Base-by-base conservation (phyloP, 495 filamentous ascomycete genomes). In the Diplogelasinospora grovesii region DNA sequence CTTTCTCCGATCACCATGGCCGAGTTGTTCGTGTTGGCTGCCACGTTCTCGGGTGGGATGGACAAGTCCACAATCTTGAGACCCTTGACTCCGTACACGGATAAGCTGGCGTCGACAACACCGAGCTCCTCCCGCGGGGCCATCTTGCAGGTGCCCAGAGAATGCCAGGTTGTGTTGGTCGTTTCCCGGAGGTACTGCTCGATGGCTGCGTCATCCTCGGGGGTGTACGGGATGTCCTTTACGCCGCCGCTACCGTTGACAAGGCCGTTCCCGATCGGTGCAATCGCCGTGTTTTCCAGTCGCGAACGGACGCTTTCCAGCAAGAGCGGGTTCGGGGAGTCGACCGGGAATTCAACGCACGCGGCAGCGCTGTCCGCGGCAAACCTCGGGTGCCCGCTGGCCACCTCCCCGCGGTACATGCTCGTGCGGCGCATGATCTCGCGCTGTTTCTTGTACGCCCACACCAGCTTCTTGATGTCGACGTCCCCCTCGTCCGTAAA, bases 1-100 rank as follows among this genome's bases (percentile, higher is more conserved):
- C 73, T 81, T 59, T 82, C 78, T 7, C 77, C 77, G 25, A 82
- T 56, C 24, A 70, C 47, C 45, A 82, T 52, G 1, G 77, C 79
- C 2, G 71, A 77, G 45, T 77, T 79, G 39, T 71, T 69, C 3
- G 77, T 81, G 50, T 83, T 83, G 6, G 73, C 72, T 10, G 46
- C 75, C 1, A 83, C 71, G 50, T 82, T 82, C 45, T 64, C 59
- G 3, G 78, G 76, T n/a, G 60, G 59, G 23, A 81, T 66, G 25
- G 61, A 63, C 42, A 75, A 9, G 16, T 57, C 54, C 3, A 49
- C 50, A 13, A 57, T 31, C 39, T 53, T 57, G 15, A 57, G 36
- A 6, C 48, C 36, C 36, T 31, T 22, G 3, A 49, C 33, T 0
- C 54, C 54, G 18, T 52, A 52, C 4, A 57, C 54, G 10, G 20